Percentiles rank a stretch among this genome's conserved stretches.
phyloP scores from a whole-genome alignment of 2,329 filamentous ascomycete species.

The Gnomoniopsis sp. region DNA sequence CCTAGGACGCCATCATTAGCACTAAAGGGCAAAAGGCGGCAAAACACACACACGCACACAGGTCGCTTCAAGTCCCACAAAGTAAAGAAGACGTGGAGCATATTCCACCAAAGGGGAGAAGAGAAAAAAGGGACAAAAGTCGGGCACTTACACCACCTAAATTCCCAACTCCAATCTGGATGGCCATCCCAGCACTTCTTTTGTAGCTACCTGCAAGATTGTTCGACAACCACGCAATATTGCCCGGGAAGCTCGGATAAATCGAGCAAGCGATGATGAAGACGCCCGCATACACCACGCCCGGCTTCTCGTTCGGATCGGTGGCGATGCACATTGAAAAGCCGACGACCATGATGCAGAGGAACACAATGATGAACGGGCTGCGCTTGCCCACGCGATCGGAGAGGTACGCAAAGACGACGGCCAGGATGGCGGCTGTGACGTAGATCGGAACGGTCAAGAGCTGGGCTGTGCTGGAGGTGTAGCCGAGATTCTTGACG shows the following conservation, averaged over 20 bases:
- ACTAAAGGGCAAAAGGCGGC: background rate
- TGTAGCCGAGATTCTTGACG: conserved; percentile 56
- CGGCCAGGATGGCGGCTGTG: conserved; percentile 58
- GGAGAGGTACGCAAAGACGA: conserved; percentile 51
- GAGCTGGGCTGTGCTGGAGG: conserved; percentile 56
- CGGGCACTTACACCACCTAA: conserved; percentile 46
- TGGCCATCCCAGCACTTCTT: conserved; percentile 59
- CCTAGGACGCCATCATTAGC: conserved; percentile 40
- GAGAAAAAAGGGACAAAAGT: too few relatives aligned
- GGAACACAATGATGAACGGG: conserved; percentile 60
- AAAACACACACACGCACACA: background rate
- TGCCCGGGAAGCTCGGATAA: conserved; percentile 75
- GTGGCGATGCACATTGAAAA: conserved; percentile 57
- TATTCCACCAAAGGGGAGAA: background rate
- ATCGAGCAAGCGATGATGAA: conserved; percentile 77
- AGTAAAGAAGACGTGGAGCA: too few relatives aligned
- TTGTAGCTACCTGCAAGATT: conserved; percentile 70
- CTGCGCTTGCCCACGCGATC: conserved; percentile 51
- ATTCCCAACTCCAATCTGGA: conserved; percentile 62
- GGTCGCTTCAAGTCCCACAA: background rate
- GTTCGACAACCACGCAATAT: conserved; percentile 75
- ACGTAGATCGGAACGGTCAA: conserved; percentile 61
- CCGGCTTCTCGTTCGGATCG: conserved; percentile 44
- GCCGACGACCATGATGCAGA: conserved; percentile 52
- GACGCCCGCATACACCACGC: conserved; percentile 67